Percentiles rank a stretch among this genome's conserved stretches.
These are phyloP conservation scores for Rubia tinctorum DNA, from an alignment of 305 asterid species.

Conservation along the genomic window DNA sequence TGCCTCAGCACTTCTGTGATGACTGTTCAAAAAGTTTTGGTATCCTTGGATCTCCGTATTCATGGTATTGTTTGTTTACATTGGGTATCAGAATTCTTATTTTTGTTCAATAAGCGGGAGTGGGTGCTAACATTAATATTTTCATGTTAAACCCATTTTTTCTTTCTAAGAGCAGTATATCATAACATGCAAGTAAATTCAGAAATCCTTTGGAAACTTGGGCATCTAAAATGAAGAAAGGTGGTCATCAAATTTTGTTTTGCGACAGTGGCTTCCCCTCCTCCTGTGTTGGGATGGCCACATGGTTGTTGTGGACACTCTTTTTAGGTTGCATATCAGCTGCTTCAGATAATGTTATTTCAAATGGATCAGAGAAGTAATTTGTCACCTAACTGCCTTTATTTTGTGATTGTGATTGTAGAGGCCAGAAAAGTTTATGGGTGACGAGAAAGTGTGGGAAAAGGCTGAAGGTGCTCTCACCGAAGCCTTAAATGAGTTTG, in stretches of 20 bases:
- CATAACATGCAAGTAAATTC: no score
- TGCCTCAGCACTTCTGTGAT: not conserved
- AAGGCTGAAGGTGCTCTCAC: constrained; percentile 90
- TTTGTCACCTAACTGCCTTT: not conserved
- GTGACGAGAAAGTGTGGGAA: constrained; percentile 78
- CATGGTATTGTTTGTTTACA: not conserved
- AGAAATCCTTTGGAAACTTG: no score
- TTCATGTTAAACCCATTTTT: not conserved
- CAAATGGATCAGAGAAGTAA: not conserved
- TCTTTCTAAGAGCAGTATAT: not conserved
- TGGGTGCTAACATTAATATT: not conserved
- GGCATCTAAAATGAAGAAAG: no score
- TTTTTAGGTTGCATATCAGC: not conserved
- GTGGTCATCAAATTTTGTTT: no score
- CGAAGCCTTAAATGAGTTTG: constrained; percentile 88
- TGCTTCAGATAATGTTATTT: not conserved
- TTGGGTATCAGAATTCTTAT: not conserved
- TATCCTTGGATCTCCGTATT: not conserved
- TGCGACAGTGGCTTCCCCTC: no score
- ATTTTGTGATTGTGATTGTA: constrained; percentile 25
- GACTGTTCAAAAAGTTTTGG: not conserved
- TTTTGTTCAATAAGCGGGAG: not conserved
- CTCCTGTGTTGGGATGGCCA: no score
- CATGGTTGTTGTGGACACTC: no score
- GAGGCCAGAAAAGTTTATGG: constrained; percentile 97